These are phyloP conservation scores for Cercospora sesami DNA, from an alignment of 2,329 filamentous ascomycete species.

Conservation along the genomic window DNA sequence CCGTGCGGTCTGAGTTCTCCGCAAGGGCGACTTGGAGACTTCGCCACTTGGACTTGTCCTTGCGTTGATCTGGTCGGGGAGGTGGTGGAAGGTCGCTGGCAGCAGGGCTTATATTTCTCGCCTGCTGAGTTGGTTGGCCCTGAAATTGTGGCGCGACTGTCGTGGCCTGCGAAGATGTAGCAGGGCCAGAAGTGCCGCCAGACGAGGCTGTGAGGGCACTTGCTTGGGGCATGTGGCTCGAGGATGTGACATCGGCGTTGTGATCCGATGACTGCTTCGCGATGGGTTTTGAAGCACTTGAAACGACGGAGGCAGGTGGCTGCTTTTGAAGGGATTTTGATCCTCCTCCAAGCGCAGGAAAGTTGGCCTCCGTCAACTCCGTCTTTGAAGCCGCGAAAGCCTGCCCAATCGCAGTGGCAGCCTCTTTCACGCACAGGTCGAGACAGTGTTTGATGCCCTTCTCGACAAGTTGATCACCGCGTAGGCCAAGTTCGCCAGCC, in stretches of 20 bases:
- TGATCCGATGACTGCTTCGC: neutral
- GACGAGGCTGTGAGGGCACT: neutral
- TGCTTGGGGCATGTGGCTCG: neutral
- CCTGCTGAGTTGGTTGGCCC: neutral
- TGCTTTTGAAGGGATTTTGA: neutral
- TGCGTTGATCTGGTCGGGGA: neutral
- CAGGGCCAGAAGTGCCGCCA: neutral
- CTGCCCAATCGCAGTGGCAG: neutral
- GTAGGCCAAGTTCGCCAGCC: neutral
- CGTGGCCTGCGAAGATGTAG: neutral
- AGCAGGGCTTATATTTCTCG: neutral
- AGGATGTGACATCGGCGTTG: neutral
- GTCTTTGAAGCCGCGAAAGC: neutral
- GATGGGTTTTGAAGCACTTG: neutral
- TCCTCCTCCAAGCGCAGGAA: neutral
- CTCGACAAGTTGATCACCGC: neutral
- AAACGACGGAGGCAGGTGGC: neutral
- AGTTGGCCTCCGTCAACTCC: slow-evolving; percentile 3
- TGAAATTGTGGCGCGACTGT: neutral
- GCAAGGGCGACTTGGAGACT: neutral
- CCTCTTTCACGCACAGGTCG: slow-evolving; percentile 1
- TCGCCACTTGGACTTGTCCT: neutral
- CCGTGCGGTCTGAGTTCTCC: neutral
- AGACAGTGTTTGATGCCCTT: slow-evolving; percentile 1
- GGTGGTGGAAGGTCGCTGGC: neutral